Evolutionary conservation across 1,284 basidiomycete genomes (phyloP).

Genomic region (Volvariella surrecta): DNA sequence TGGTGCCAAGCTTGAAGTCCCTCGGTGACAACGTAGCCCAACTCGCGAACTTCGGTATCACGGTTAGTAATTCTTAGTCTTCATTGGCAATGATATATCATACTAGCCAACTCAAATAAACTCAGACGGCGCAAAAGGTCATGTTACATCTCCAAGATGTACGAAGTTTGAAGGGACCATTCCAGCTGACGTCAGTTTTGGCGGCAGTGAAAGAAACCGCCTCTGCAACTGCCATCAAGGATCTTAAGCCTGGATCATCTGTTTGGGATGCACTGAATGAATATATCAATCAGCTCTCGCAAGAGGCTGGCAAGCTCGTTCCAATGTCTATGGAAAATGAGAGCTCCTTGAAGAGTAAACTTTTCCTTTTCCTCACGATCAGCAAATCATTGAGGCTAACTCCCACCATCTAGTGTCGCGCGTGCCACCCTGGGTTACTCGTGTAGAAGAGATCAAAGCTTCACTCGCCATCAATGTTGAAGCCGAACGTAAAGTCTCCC

Average conservation of each 20-base stretch:
- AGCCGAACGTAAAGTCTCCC: constrained; percentile 80
- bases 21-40: constrained; percentile 70
- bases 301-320: constrained; percentile 63
- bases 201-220: constrained; percentile 68
- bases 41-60: constrained; percentile 84
- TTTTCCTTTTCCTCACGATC: neutral
- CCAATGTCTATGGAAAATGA: constrained; percentile 70
- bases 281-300: constrained; percentile 60
- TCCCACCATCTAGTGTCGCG: constrained; percentile 52
- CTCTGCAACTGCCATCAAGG: constrained; percentile 61
- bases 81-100: too few species aligned
- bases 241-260: constrained; percentile 50
- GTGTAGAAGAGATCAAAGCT: constrained; percentile 85
- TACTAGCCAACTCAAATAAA: too few species aligned
- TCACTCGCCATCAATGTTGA: constrained; percentile 82
- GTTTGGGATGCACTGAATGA: constrained; percentile 75
- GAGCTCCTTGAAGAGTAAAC: constrained; percentile 71
- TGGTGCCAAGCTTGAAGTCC: constrained; percentile 65
- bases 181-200: constrained; percentile 68
- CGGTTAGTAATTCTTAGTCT: constrained; percentile 40
- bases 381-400: constrained; percentile 5
- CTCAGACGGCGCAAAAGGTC: constrained; percentile 78
- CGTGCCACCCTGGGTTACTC: constrained; percentile 79
- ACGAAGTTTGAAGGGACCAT: constrained; percentile 64
- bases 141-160: constrained; percentile 74